Conservation (phyloP, 768 basidiomycete species). For the Leucosporidium creatinivorum region DNA sequence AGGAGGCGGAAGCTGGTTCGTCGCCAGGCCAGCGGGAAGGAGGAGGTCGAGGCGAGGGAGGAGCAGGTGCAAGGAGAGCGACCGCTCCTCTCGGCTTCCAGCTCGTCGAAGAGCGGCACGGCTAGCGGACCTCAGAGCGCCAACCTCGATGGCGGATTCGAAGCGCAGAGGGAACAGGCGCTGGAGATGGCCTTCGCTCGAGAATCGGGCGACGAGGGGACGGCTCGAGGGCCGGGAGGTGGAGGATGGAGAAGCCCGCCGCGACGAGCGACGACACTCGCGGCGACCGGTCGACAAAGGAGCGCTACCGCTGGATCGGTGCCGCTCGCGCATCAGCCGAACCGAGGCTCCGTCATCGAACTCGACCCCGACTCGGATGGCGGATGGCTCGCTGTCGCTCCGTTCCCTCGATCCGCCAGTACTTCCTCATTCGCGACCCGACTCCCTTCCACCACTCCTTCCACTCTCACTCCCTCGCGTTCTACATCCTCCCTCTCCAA, state of each 20-base stretch:
- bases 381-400: conserved; percentile 23
- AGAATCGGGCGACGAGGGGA: conserved; percentile 12
- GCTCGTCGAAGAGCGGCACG: background rate
- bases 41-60: too few species aligned
- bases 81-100: background rate
- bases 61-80: too few species aligned
- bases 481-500: background rate
- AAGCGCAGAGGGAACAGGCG: background rate
- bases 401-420: conserved; percentile 13
- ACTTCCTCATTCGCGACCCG: background rate
- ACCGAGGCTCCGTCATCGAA: conserved; percentile 14
- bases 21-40: too few species aligned
- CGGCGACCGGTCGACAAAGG: background rate
- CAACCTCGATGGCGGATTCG: too few species aligned
- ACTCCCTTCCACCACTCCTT: background rate
- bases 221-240: too few species aligned
- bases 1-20: too few species aligned
- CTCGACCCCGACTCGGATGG: conserved; percentile 8
- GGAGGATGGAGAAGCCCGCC: too few species aligned
- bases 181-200: conserved; percentile 15
- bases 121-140: too few species aligned
- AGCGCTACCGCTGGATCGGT: conserved; percentile 12
- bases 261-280: too few species aligned
- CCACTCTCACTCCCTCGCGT: background rate
- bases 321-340: background rate